Percentiles rank a stretch among this genome's conserved stretches.
phyloP scores from a whole-genome alignment of 768 basidiomycete species.

The Pulveroboletus sp. region DNA sequence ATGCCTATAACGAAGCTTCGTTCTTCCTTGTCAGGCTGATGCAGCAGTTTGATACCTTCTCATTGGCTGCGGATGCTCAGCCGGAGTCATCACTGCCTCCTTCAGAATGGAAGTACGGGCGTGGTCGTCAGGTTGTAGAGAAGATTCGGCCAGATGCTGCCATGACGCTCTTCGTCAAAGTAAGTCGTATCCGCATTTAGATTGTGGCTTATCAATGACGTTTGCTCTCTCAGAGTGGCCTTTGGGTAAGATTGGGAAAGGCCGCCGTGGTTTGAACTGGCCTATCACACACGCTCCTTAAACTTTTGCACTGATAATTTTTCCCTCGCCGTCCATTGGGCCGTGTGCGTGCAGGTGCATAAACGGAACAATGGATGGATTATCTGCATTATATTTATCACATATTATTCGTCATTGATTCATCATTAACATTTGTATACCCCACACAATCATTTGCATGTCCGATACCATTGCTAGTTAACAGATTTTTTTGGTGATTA shows the following conservation, averaged over 20 bases:
- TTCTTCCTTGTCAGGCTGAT: constrained; percentile 67
- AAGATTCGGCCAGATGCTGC: constrained; percentile 61
- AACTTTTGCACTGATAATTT: neutral
- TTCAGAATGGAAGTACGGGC: constrained; percentile 44
- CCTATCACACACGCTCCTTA: neutral
- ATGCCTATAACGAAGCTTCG: constrained; percentile 75
- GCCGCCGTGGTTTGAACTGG: constrained; percentile 11
- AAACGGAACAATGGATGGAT: no score
- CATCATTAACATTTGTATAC: neutral
- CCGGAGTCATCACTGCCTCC: constrained; percentile 64
- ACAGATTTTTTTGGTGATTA: no score
- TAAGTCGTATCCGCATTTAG: constrained; percentile 27
- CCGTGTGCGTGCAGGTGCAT: neutral
- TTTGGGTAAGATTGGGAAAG: constrained; percentile 53
- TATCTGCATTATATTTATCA: no score
- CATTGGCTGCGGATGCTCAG: constrained; percentile 59
- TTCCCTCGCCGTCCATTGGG: neutral
- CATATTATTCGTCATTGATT: no score
- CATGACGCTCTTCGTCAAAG: constrained; percentile 67
- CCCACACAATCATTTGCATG: neutral
- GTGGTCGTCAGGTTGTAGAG: constrained; percentile 53
- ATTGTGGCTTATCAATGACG: constrained; percentile 1
- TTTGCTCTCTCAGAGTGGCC: constrained; percentile 42
- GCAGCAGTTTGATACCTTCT: constrained; percentile 61
- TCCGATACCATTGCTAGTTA: no score